These are phyloP conservation scores for Colletotrichum tamarilloi DNA, from an alignment of 2,329 filamentous ascomycete species.

Conservation along the genomic window DNA sequence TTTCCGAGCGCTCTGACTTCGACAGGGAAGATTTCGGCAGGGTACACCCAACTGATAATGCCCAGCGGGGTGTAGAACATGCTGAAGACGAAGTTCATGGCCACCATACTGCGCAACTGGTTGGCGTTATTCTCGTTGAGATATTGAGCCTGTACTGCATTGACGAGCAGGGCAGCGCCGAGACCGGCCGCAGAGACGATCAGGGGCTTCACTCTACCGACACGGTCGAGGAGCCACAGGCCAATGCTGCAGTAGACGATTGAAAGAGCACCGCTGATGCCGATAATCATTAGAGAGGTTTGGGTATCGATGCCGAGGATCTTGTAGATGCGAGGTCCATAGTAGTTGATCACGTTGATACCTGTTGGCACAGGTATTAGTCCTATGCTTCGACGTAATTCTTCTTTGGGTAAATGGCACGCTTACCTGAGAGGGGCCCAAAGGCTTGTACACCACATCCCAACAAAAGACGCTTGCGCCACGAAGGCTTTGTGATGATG, in stretches of 20 bases:
- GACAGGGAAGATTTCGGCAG: slow-evolving; percentile 52
- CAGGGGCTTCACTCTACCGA: slow-evolving; percentile 60
- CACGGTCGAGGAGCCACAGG: slow-evolving; percentile 55
- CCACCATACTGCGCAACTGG: slow-evolving; percentile 43
- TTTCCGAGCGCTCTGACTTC: slow-evolving; percentile 44
- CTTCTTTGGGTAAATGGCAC: rapidly evolving
- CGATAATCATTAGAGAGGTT: slow-evolving; percentile 61
- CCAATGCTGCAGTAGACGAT: slow-evolving; percentile 60
- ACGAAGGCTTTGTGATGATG: slow-evolving; percentile 54
- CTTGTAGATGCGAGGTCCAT: slow-evolving; percentile 51
- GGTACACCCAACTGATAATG: slow-evolving; percentile 55
- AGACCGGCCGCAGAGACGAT: slow-evolving; percentile 50
- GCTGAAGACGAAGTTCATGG: slow-evolving; percentile 49
- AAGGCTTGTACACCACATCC: slow-evolving; percentile 61
- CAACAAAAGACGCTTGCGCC: slow-evolving; percentile 57
- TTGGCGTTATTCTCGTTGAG: slow-evolving; percentile 39
- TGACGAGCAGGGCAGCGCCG: slow-evolving; percentile 41
- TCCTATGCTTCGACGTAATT: too few species aligned
- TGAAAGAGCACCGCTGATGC: slow-evolving; percentile 60
- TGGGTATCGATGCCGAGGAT: slow-evolving; percentile 55
- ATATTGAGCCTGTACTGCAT: slow-evolving; percentile 42
- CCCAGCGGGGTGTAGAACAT: slow-evolving; percentile 48
- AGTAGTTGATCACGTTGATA: slow-evolving; percentile 54
- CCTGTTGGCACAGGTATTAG: background rate
- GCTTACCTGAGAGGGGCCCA: slow-evolving; percentile 48